Evolutionary conservation across 306 rosid species (phyloP).

Genomic region (Lathyrus tuberosus): DNA sequence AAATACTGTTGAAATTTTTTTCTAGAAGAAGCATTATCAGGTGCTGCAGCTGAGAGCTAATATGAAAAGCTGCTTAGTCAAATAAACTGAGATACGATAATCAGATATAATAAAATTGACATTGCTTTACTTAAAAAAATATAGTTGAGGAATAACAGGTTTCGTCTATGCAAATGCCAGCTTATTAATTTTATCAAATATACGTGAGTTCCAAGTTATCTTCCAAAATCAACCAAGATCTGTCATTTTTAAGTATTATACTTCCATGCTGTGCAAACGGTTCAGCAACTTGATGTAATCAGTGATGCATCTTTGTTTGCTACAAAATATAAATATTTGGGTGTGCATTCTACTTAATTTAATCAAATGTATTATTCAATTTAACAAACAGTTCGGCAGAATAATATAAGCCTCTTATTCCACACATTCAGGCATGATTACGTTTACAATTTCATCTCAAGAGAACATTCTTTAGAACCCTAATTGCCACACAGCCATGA

Average conservation of each 20-base stretch:
- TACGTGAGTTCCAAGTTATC: constrained; percentile 42
- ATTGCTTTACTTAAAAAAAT: constrained; percentile 27
- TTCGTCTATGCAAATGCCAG: constrained; percentile 39
- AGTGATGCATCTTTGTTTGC: constrained; percentile 41
- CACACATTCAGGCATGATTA: background rate
- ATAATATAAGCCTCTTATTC: background rate
- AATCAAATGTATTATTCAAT: constrained; percentile 39
- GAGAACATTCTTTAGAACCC: constrained; percentile 5
- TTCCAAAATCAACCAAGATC: constrained; percentile 43
- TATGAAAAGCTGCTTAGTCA: constrained; percentile 5
- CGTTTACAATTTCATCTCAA: background rate
- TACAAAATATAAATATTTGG: constrained; percentile 36
- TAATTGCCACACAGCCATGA: background rate
- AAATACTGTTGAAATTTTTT: background rate
- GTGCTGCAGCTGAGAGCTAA: background rate
- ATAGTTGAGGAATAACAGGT: constrained; percentile 26
- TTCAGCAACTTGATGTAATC: constrained; percentile 33
- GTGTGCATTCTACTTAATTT: constrained; percentile 28
- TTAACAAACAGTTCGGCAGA: constrained; percentile 14
- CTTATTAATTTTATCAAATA: constrained; percentile 20
- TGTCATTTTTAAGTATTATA: constrained; percentile 46
- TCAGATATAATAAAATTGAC: constrained; percentile 31
- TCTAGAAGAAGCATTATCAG: constrained; percentile 6
- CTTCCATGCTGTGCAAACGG: constrained; percentile 12
- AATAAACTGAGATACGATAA: constrained; percentile 35